phyloP scores from a whole-genome alignment of 2,329 filamentous ascomycete genomes.

The Claviceps fusiformis region DNA sequence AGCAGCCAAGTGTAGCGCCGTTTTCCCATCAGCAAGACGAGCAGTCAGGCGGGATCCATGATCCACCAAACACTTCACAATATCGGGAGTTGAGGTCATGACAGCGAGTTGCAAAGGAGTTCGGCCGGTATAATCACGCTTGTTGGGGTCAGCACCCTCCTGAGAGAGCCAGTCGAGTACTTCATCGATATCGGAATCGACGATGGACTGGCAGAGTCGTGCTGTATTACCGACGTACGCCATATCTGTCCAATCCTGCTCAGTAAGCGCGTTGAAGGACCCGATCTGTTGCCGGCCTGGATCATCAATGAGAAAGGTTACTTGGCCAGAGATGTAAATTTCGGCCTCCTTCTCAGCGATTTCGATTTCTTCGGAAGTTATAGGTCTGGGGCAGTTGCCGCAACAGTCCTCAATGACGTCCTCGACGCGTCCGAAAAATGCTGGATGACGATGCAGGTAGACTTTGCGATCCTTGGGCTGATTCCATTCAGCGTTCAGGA shows the following conservation, averaged over 20 bases:
- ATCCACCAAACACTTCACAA: constrained; percentile 60
- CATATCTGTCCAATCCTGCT: constrained; percentile 83
- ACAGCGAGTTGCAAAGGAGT: constrained; percentile 68
- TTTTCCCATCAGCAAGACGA: constrained; percentile 65
- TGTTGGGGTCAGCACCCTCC: constrained; percentile 56
- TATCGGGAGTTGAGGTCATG: constrained; percentile 51
- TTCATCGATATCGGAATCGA: constrained; percentile 56
- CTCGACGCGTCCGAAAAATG: constrained; percentile 65
- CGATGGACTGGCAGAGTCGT: constrained; percentile 66
- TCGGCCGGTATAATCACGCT: constrained; percentile 64
- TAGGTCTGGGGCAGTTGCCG: constrained; percentile 57
- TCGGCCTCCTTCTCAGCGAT: constrained; percentile 59
- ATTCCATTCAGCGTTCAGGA: constrained; percentile 83
- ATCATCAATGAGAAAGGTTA: constrained; percentile 67
- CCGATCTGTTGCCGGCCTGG: constrained; percentile 62
- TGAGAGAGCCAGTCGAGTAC: constrained; percentile 58
- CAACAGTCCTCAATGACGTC: constrained; percentile 75
- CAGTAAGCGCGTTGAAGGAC: constrained; percentile 67
- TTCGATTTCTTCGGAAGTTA: constrained; percentile 58
- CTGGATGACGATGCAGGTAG: constrained; percentile 69
- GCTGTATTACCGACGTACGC: constrained; percentile 73
- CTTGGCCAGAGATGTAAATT: constrained; percentile 59
- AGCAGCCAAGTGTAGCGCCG: constrained; percentile 71
- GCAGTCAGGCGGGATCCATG: constrained; percentile 59
- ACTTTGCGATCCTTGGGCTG: constrained; percentile 60